Conservation (phyloP, 2,329 filamentous ascomycete species). For the Aspergillus melleus region DNA sequence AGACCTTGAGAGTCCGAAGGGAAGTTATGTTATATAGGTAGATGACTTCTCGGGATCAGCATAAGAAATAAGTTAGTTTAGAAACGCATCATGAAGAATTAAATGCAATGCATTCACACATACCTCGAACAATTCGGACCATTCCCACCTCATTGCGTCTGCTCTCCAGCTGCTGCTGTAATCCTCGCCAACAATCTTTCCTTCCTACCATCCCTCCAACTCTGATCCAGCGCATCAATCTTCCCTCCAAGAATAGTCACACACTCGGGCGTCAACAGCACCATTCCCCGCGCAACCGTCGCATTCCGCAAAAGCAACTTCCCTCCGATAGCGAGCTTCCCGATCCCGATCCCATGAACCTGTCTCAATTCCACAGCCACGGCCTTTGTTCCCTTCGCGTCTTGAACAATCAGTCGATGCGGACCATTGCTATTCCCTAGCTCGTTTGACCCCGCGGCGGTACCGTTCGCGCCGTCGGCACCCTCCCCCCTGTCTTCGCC, state of each 20-base stretch:
- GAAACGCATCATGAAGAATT: background rate
- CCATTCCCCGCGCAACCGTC: slow-evolving; percentile 68
- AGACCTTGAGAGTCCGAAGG: background rate
- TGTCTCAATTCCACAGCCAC: slow-evolving; percentile 71
- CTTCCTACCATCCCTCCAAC: slow-evolving; percentile 73
- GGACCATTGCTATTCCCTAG: slow-evolving; percentile 51
- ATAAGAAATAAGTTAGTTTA: background rate
- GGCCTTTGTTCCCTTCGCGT: slow-evolving; percentile 67
- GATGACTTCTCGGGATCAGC: background rate
- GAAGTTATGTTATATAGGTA: background rate
- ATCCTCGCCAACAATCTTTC: slow-evolving; percentile 65
- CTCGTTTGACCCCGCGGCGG: slow-evolving; percentile 13
- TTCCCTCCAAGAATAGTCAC: slow-evolving; percentile 82
- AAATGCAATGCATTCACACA: background rate
- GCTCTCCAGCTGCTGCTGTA: slow-evolving; percentile 31
- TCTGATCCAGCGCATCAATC: slow-evolving; percentile 75
- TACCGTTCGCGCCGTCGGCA: slow-evolving; percentile 14
- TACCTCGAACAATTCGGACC: background rate
- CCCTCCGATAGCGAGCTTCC: slow-evolving; percentile 67
- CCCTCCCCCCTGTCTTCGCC: slow-evolving; percentile 48
- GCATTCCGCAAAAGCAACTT: slow-evolving; percentile 74
- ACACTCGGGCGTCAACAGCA: slow-evolving; percentile 71
- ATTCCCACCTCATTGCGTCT: background rate
- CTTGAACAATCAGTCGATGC: slow-evolving; percentile 81
- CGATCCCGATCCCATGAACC: slow-evolving; percentile 64